Conservation (phyloP, 1,139 yeast genomes). For the Yamadazyma songkhlaensis region DNA sequence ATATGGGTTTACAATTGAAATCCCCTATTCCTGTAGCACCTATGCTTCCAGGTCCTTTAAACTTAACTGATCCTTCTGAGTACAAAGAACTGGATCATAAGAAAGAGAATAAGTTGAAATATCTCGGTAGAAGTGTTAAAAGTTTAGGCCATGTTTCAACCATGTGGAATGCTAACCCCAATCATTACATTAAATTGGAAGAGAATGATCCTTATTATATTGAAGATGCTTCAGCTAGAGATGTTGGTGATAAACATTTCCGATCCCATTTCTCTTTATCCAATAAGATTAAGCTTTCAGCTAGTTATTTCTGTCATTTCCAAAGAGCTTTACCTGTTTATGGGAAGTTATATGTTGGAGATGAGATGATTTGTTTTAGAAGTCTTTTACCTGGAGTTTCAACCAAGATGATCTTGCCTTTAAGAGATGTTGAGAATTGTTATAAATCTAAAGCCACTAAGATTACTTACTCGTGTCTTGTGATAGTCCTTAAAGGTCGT, state of each 20-base stretch:
- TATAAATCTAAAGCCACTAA: slow-evolving; percentile 56
- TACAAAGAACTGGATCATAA: slow-evolving; percentile 15
- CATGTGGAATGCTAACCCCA: slow-evolving; percentile 63
- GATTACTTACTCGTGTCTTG: slow-evolving; percentile 60
- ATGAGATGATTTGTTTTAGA: slow-evolving; percentile 67
- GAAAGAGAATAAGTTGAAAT: slow-evolving; percentile 16
- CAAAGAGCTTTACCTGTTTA: slow-evolving; percentile 72
- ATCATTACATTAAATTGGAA: slow-evolving; percentile 49
- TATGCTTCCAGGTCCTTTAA: slow-evolving; percentile 23
- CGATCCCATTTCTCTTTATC: slow-evolving; percentile 64
- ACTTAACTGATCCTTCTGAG: slow-evolving; percentile 29
- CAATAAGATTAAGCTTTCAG: slow-evolving; percentile 49
- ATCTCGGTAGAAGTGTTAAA: slow-evolving; percentile 28
- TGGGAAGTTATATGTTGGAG: slow-evolving; percentile 78
- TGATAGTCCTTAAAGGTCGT: slow-evolving; percentile 64
- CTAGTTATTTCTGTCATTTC: slow-evolving; percentile 72
- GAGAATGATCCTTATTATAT: slow-evolving; percentile 46
- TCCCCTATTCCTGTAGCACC: slow-evolving; percentile 9
- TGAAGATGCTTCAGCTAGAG: slow-evolving; percentile 37
- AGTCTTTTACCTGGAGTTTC: slow-evolving; percentile 76
- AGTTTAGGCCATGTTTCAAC: slow-evolving; percentile 40
- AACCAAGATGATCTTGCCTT: slow-evolving; percentile 82
- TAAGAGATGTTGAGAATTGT: slow-evolving; percentile 66
- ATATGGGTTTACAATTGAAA: slow-evolving; percentile 2
- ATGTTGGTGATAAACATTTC: slow-evolving; percentile 52